phyloP scores from a whole-genome alignment of 1,284 basidiomycete genomes.

The Malassezia sympodialis region DNA sequence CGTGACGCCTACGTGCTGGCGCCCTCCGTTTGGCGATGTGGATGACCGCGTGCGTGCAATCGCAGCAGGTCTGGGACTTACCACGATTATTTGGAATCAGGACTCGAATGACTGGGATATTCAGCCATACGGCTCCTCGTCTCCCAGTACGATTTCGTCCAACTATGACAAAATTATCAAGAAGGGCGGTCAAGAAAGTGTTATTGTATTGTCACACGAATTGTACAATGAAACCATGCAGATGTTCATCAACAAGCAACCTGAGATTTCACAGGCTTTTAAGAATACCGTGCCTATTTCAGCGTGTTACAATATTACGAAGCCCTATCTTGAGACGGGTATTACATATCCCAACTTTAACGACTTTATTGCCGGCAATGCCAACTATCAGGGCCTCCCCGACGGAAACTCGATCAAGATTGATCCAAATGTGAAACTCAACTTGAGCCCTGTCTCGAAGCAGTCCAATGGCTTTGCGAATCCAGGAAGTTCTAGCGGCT shows the following conservation, averaged over 20 bases:
- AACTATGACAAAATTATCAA: slow-evolving; percentile 52
- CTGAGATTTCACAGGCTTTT: slow-evolving; percentile 31
- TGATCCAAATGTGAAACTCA: not conserved
- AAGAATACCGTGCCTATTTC: slow-evolving; percentile 44
- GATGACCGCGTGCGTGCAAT: slow-evolving; percentile 53
- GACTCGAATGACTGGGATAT: slow-evolving; percentile 50
- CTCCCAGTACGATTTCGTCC: slow-evolving; percentile 42
- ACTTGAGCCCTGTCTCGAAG: not conserved
- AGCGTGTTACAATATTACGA: slow-evolving; percentile 41
- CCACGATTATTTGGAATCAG: slow-evolving; percentile 51
- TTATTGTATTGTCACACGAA: slow-evolving; percentile 40
- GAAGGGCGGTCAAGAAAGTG: slow-evolving; percentile 45
- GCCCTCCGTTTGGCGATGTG: slow-evolving; percentile 50
- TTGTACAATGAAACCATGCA: slow-evolving; percentile 41
- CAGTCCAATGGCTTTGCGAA: not conserved
- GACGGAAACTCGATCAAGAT: slow-evolving; percentile 23
- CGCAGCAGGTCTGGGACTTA: slow-evolving; percentile 50
- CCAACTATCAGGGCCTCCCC: slow-evolving; percentile 39
- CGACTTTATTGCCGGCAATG: slow-evolving; percentile 38
- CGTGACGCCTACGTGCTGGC: slow-evolving; percentile 51
- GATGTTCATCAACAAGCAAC: slow-evolving; percentile 33
- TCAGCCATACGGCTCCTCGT: slow-evolving; percentile 42
- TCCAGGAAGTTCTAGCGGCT: not conserved
- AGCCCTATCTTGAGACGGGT: slow-evolving; percentile 52
- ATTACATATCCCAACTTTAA: slow-evolving; percentile 46